Evolutionary conservation across 768 basidiomycete species (phyloP), one percentile per base, ranked within the genome.

Genomic region (Exidia glandulosa): DNA sequence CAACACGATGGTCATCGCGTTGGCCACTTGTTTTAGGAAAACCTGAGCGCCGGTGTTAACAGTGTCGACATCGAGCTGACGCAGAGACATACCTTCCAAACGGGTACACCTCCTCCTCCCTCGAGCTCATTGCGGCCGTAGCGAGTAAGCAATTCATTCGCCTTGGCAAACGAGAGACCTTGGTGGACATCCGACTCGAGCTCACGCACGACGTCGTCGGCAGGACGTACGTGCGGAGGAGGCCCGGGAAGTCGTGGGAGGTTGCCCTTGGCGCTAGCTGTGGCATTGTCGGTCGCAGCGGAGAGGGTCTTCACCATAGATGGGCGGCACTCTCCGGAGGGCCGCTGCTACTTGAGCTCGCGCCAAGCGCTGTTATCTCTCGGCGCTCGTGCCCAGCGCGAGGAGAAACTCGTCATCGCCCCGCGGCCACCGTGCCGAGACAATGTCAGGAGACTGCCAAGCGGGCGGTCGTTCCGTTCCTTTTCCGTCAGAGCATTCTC

Each of bases 1-100:
- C 30, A 72, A 61, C 13, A 71, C 67, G 41, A 71, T 63, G 12
- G 68, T 70, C 63, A 79, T 67, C 2, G 77, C 78, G 63, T 79
- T 78, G 29, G 77, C 76, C 60, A 68, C 52, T 31, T 54, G 50
- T 54, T 54, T 54, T 31, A 54, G 30, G 50, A 54, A 19, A 54
- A 54, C 50, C 50, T 54, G 4, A 3, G 30, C 9, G 19, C 5
- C 13, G 30, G 2, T 54, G 30, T 27, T 29, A 27, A 12, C 27
- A 6, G 30, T 29, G 9, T 29, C 23, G 25, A 1, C 25, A 2
- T 54, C 50, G 50, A 37, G n/a, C 16, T 10, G 6, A 9, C 6
- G 30, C 3, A 13, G 9, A 13, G 2, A 29, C 41, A 19, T 14
- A 54, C 50, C 50, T 54, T 54, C 50, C 50, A 54, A 54, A 54